phyloP scores from a whole-genome alignment of 495 filamentous ascomycete species.

The Penicillium daleae region DNA sequence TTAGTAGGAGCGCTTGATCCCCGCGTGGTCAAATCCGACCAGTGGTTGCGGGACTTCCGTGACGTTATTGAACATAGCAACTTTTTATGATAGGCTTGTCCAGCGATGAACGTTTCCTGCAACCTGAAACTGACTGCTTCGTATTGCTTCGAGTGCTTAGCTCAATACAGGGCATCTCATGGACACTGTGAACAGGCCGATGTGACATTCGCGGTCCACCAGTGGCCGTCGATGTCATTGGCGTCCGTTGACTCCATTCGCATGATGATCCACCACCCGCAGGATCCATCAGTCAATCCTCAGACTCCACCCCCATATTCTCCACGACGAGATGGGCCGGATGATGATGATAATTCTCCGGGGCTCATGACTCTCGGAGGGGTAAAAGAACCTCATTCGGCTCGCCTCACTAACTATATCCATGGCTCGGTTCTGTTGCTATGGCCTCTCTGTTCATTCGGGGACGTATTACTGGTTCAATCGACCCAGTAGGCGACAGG shows the following conservation, averaged over 20 bases:
- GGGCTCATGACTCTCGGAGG: not conserved
- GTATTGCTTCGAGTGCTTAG: constrained; percentile 17
- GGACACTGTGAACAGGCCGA: not conserved
- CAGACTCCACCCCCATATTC: constrained; percentile 14
- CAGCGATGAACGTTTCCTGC: constrained; percentile 18
- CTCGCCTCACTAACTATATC: not conserved
- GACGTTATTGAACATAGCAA: constrained; percentile 16
- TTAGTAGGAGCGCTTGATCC: no score
- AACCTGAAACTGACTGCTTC: constrained; percentile 1
- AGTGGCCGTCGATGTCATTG: constrained; percentile 1
- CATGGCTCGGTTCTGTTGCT: not conserved
- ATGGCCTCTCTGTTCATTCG: constrained; percentile 8
- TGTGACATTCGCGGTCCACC: not conserved
- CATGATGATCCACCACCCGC: constrained; percentile 19
- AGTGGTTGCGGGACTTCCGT: not conserved
- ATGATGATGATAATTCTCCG: constrained; percentile 10
- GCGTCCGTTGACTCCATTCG: constrained; percentile 18
- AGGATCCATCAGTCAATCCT: not conserved
- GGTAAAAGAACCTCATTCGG: not conserved
- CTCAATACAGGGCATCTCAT: not conserved
- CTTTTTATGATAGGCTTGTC: constrained; percentile 12
- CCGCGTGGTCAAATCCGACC: constrained; percentile 1
- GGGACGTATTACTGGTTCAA: not conserved
- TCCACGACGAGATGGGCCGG: constrained; percentile 11
- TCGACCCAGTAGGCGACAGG: not conserved